Percentiles rank a stretch among this genome's conserved stretches.
Evolutionary conservation across 1,284 basidiomycete genomes (phyloP).

Genomic region (Termitomyces sp.): DNA sequence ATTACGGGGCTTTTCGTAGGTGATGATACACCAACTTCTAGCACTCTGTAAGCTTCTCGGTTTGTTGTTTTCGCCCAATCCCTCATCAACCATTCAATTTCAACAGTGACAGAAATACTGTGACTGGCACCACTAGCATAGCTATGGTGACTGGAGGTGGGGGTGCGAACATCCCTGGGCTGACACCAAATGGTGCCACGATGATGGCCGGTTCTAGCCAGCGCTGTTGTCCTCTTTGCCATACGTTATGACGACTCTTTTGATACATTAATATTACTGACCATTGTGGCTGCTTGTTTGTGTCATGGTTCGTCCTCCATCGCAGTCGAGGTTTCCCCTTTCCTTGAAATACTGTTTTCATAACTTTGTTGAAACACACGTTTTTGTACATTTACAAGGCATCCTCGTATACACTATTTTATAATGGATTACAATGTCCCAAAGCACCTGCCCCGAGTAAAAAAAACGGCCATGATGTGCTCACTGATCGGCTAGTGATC

Average conservation of each 20-base stretch:
- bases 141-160: neutral
- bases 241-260: neutral
- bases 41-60: neutral
- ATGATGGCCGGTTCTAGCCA: neutral
- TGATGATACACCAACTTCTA: neutral
- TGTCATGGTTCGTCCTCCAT: neutral
- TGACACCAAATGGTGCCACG: neutral
- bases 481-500: conserved; percentile 7
- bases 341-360: neutral
- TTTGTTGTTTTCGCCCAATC: neutral
- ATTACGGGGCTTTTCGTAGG: neutral
- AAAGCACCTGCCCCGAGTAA: neutral
- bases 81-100: neutral
- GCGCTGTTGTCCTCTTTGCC: neutral
- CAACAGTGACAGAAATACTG: neutral
- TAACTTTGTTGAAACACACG: neutral
- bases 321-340: neutral
- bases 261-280: neutral
- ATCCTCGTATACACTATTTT: neutral
- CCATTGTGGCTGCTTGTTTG: neutral
- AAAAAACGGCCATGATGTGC: neutral
- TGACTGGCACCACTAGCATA: neutral
- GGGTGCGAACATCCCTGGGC: neutral
- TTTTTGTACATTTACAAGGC: neutral
- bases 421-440: neutral